Evolutionary conservation across 2,329 filamentous ascomycete species (phyloP).

Genomic region (Alternaria sp.): DNA sequence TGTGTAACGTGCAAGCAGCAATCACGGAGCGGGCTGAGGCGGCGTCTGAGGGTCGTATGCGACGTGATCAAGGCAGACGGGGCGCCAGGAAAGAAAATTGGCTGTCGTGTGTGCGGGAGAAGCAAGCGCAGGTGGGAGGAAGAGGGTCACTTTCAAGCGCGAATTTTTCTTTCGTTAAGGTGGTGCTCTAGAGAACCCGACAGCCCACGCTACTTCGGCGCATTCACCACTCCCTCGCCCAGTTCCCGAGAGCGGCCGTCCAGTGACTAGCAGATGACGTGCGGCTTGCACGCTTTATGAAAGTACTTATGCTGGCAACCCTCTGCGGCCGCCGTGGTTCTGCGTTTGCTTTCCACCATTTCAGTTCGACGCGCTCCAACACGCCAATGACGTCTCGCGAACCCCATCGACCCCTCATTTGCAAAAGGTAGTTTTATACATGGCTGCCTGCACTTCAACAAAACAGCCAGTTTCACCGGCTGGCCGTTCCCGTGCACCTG

Average conservation of each 20-base stretch:
- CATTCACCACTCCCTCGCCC: constrained; percentile 21
- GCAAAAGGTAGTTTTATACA: constrained; percentile 7
- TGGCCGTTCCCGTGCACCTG: constrained; percentile 2
- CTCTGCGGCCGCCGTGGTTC: constrained; percentile 1
- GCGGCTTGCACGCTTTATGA: constrained; percentile 4
- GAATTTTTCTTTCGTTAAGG: constrained; percentile 28
- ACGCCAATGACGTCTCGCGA: constrained; percentile 30
- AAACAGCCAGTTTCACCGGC: not conserved
- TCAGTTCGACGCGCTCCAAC: constrained; percentile 16
- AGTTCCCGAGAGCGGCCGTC: constrained; percentile 26
- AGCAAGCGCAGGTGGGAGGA: constrained; percentile 37
- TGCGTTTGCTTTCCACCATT: constrained; percentile 11
- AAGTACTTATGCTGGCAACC: not conserved
- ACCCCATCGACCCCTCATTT: constrained; percentile 19
- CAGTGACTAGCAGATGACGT: constrained; percentile 2
- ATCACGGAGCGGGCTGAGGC: constrained; percentile 31
- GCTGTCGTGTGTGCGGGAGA: constrained; percentile 44
- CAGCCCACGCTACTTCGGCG: constrained; percentile 26
- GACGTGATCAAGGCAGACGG: constrained; percentile 37
- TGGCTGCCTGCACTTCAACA: constrained; percentile 3
- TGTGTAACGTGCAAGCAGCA: constrained; percentile 24
- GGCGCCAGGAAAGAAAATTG: constrained; percentile 43
- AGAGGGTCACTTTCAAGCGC: constrained; percentile 30
- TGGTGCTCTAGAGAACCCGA: constrained; percentile 25
- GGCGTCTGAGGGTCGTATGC: constrained; percentile 35